These are phyloP conservation scores for Fragaria ananassa DNA, from an alignment of 306 rosid genomes.

Conservation along the genomic window DNA sequence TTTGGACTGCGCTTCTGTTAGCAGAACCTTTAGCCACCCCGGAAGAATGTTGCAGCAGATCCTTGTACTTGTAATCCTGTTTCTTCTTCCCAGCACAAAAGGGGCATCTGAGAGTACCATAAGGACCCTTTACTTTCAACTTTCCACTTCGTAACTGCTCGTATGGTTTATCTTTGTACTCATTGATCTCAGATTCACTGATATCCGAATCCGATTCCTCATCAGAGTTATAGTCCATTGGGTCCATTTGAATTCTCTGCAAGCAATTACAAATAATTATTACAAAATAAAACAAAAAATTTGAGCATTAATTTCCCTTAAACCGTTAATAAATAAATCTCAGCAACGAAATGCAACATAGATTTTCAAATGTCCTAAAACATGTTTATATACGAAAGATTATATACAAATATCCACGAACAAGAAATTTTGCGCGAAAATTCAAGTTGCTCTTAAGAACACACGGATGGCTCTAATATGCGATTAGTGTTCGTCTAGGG, in stretches of 20 bases:
- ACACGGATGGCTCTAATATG: background rate
- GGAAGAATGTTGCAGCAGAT: conserved; percentile 77
- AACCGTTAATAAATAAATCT: background rate
- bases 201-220: conserved; percentile 89
- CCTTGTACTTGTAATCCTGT: conserved; percentile 86
- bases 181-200: conserved; percentile 87
- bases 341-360: background rate
- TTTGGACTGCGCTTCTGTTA: conserved; percentile 69
- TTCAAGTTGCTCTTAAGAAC: background rate
- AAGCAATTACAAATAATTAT: background rate
- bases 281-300: background rate
- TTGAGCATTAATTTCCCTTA: background rate
- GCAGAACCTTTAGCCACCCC: conserved; percentile 98
- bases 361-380: background rate
- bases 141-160: conserved; percentile 54
- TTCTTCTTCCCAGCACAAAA: conserved; percentile 95
- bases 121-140: conserved; percentile 53
- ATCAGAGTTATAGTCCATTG: conserved; percentile 66
- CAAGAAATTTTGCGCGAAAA: background rate
- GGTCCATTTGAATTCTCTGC: conserved; percentile 35
- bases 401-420: background rate
- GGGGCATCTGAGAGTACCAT: conserved; percentile 86
- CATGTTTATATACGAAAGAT: background rate
- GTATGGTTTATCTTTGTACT: conserved; percentile 70
- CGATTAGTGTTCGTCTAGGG: background rate